phyloP scores from a whole-genome alignment of 805 yeast species.

The Ascoidea rubescens region DNA sequence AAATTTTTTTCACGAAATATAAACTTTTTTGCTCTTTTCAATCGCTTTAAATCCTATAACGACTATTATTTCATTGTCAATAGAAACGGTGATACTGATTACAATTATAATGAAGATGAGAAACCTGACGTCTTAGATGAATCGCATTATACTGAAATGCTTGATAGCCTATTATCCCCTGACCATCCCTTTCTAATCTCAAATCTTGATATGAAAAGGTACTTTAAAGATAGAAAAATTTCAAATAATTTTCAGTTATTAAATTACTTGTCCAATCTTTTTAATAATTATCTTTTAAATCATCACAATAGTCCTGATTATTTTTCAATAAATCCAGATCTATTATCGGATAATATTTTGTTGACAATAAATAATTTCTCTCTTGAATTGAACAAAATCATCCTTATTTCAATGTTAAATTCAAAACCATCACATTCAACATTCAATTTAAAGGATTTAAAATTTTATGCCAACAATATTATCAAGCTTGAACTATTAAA shows the following conservation, averaged over 20 bases:
- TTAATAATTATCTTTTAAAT: constrained; percentile 2
- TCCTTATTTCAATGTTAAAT: constrained; percentile 1
- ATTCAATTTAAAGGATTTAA: constrained; percentile 3
- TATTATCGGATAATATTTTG: too few species aligned
- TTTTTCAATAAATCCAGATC: neutral
- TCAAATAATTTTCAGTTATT: constrained; percentile 13
- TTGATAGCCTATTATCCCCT: constrained; percentile 2
- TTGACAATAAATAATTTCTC: neutral
- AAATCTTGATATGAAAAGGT: constrained; percentile 10
- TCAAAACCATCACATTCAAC: neutral
- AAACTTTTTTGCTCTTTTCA: constrained; percentile 24
- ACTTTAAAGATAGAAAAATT: constrained; percentile 12
- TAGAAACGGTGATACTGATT: constrained; percentile 25
- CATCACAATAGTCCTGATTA: neutral
- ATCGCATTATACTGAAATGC: neutral
- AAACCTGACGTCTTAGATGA: too few species aligned
- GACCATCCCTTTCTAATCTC: constrained; percentile 7
- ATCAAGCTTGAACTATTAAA: constrained; percentile 3
- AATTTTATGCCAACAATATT: constrained; percentile 2
- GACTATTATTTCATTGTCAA: constrained; percentile 21
- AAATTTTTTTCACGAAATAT: constrained; percentile 22
- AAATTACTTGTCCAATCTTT: constrained; percentile 1
- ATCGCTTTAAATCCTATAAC: constrained; percentile 29
- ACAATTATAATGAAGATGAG: constrained; percentile 25
- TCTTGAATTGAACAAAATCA: constrained; percentile 3